Conservation (phyloP, 768 basidiomycete genomes). For the Rhizopogon salebrosus region DNA sequence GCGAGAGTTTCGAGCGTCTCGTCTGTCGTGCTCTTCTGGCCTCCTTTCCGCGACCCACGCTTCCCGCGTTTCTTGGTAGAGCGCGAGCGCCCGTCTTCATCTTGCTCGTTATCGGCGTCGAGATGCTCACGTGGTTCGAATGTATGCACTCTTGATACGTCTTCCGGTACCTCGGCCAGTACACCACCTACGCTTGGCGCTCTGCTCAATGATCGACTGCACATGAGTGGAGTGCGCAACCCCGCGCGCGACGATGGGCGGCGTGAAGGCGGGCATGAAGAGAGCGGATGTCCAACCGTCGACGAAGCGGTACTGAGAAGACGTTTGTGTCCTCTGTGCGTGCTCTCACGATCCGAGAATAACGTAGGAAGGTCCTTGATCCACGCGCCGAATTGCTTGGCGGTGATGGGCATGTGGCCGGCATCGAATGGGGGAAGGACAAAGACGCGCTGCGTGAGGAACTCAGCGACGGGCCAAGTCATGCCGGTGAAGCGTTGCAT, state of each 20-base stretch:
- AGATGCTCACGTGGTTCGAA: constrained; percentile 10
- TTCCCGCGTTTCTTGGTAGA: constrained; percentile 79
- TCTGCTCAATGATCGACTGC: constrained; percentile 54
- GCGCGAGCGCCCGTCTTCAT: constrained; percentile 36
- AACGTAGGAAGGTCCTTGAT: constrained; percentile 73
- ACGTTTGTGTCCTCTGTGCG: constrained; percentile 45
- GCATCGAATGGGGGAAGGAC: constrained; percentile 62
- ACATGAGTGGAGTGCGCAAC: constrained; percentile 48
- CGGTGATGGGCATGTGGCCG: constrained; percentile 44
- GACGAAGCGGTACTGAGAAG: constrained; percentile 53
- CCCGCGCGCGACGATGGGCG: constrained; percentile 68
- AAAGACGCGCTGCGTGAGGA: constrained; percentile 81
- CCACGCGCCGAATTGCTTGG: constrained; percentile 85
- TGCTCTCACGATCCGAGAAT: constrained; percentile 38
- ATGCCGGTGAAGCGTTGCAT: constrained; percentile 87
- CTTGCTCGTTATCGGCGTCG: constrained; percentile 23
- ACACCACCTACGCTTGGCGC: constrained; percentile 57
- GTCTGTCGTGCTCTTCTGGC: constrained; percentile 50
- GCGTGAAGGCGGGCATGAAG: constrained; percentile 60
- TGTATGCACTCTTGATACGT: constrained; percentile 26
- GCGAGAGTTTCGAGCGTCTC: constrained; percentile 68
- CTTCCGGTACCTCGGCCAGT: constrained; percentile 34
- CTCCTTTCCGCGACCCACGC: constrained; percentile 77
- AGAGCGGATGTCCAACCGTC: constrained; percentile 59
- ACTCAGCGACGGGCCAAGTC: constrained; percentile 81